phyloP scores from a whole-genome alignment of 1,284 basidiomycete species.

The Malassezia equina region DNA sequence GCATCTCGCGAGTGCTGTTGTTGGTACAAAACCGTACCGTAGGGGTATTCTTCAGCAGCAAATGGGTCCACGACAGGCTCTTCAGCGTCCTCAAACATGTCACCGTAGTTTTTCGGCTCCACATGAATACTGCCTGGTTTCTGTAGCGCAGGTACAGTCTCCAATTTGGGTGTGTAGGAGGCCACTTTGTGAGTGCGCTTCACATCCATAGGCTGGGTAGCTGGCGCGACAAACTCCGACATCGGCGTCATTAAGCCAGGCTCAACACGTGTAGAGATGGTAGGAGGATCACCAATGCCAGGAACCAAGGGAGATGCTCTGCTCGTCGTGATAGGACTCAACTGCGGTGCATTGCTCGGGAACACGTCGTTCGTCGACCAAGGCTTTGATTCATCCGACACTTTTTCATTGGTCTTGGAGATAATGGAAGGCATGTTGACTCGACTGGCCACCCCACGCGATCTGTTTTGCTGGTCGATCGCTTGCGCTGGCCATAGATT shows the following conservation, averaged over 20 bases:
- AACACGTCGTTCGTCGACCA: not conserved
- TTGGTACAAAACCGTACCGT: conserved; percentile 13
- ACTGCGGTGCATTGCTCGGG: not conserved
- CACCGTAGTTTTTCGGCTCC: conserved; percentile 1
- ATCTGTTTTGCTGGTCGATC: not conserved
- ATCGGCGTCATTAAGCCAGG: not conserved
- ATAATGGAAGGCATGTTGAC: not conserved
- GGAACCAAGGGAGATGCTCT: not conserved
- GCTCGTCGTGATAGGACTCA: not conserved
- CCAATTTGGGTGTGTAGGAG: not conserved
- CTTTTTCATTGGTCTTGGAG: not conserved
- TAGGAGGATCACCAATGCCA: not conserved
- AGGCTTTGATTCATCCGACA: not conserved
- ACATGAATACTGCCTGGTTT: not conserved
- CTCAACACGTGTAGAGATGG: not conserved
- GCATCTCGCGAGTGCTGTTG: not conserved
- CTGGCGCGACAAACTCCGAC: not conserved
- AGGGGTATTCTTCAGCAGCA: conserved; percentile 12
- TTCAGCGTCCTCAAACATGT: conserved; percentile 17
- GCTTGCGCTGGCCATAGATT: not conserved
- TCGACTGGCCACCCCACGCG: not conserved
- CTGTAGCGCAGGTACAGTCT: not conserved
- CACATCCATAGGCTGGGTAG: conserved; percentile 1
- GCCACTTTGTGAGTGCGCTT: not conserved
- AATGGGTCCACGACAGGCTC: conserved; percentile 13